phyloP scores from a whole-genome alignment of 345 rosid species.

The Bruguiera sexangula region DNA sequence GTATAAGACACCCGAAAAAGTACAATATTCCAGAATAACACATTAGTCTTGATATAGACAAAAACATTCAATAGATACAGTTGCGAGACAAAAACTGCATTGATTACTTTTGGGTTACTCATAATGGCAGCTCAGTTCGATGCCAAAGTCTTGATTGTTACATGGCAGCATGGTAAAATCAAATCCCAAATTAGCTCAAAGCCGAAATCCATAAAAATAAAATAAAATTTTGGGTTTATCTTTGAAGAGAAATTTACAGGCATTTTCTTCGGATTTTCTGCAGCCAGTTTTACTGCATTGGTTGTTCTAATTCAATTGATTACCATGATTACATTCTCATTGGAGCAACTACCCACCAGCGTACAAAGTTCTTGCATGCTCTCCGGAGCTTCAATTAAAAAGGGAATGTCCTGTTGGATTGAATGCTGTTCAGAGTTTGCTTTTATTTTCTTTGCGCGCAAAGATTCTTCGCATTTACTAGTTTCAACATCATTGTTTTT shows the following conservation, averaged over 20 bases:
- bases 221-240: too few relatives aligned
- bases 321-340: slow-evolving; percentile 44
- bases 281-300: slow-evolving; percentile 71
- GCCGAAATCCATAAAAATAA: too few relatives aligned
- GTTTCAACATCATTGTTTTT: slow-evolving; percentile 23
- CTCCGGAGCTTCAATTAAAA: slow-evolving; percentile 66
- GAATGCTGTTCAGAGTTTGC: slow-evolving; percentile 28
- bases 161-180: too few relatives aligned
- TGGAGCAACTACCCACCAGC: slow-evolving; percentile 48
- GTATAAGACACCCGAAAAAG: slow-evolving; percentile 70
- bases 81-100: too few relatives aligned
- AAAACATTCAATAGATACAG: too few relatives aligned
- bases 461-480: slow-evolving; percentile 16
- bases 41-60: neutral
- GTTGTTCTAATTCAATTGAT: slow-evolving; percentile 57
- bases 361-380: slow-evolving; percentile 61
- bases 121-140: too few relatives aligned
- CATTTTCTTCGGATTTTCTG: slow-evolving; percentile 91
- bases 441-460: slow-evolving; percentile 26
- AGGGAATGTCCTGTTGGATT: slow-evolving; percentile 48
- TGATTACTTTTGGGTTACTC: too few relatives aligned
- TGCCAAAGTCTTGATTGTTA: too few relatives aligned
- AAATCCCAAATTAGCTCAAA: too few relatives aligned
- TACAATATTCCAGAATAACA: neutral
- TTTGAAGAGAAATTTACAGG: slow-evolving; percentile 28